Evolutionary conservation across 805 yeast species (phyloP).

Genomic region (Spencermartinsiella europaea): DNA sequence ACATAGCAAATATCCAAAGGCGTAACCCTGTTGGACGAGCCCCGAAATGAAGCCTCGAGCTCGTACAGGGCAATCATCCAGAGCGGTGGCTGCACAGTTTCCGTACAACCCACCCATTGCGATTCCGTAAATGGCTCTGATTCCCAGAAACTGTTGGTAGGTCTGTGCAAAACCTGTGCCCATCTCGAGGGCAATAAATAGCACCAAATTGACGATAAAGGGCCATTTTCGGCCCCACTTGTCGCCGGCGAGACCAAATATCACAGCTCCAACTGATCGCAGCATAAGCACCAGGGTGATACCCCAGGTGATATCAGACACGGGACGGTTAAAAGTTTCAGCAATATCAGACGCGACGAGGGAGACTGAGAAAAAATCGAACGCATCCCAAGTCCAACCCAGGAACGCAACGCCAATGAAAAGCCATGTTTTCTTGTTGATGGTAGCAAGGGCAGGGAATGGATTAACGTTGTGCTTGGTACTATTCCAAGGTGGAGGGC

Average conservation of each 20-base stretch:
- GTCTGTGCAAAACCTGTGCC: slow-evolving; percentile 64
- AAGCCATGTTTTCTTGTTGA: slow-evolving; percentile 54
- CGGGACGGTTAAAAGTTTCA: slow-evolving; percentile 38
- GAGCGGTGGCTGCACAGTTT: slow-evolving; percentile 58
- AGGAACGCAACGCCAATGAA: slow-evolving; percentile 53
- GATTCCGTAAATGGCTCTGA: slow-evolving; percentile 61
- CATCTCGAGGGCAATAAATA: slow-evolving; percentile 53
- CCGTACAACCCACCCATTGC: slow-evolving; percentile 73
- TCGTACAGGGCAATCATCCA: slow-evolving; percentile 56
- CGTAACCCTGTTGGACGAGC: slow-evolving; percentile 76
- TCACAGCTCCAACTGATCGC: slow-evolving; percentile 64
- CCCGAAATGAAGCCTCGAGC: slow-evolving; percentile 64
- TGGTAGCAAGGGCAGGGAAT: slow-evolving; percentile 46
- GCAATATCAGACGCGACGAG: slow-evolving; percentile 51
- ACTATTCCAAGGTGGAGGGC: slow-evolving; percentile 25
- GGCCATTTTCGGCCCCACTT: slow-evolving; percentile 66
- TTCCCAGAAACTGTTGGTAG: slow-evolving; percentile 52
- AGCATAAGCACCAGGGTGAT: slow-evolving; percentile 67
- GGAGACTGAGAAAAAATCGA: slow-evolving; percentile 63
- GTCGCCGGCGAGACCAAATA: slow-evolving; percentile 60
- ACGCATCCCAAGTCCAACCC: slow-evolving; percentile 71
- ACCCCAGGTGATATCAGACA: slow-evolving; percentile 63
- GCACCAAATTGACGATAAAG: slow-evolving; percentile 45
- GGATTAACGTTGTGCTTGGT: slow-evolving; percentile 47
- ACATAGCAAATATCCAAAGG: slow-evolving; percentile 62